These are phyloP conservation scores for Entrophospora sp. DNA, from an alignment of 192 early-diverging fungal species.

Conservation along the genomic window DNA sequence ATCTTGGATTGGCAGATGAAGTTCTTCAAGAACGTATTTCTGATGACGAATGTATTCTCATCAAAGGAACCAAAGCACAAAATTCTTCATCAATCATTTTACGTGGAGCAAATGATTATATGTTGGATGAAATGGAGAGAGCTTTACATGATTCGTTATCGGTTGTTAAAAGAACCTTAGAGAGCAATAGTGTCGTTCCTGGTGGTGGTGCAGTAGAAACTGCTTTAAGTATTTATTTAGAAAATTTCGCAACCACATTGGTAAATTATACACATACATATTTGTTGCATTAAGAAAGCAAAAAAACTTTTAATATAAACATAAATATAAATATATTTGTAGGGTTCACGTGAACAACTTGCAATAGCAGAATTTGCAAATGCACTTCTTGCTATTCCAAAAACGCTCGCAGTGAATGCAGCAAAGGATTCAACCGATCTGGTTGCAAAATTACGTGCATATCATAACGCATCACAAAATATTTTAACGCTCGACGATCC, in stretches of 20 bases:
- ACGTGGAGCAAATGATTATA: constrained; percentile 87
- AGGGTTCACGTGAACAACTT: constrained; percentile 94
- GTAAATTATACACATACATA: constrained; percentile 45
- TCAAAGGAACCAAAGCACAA: constrained; percentile 86
- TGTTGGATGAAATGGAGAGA: constrained; percentile 96
- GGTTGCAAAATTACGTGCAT: constrained; percentile 85
- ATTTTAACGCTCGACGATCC: constrained; percentile 56
- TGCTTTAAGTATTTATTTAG: constrained; percentile 92
- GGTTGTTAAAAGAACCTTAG: constrained; percentile 90
- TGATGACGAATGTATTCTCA: constrained; percentile 95
- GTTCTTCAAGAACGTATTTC: constrained; percentile 96
- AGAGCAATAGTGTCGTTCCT: constrained; percentile 86
- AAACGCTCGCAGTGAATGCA: constrained; percentile 94
- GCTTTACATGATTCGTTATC: constrained; percentile 94
- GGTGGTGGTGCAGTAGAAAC: constrained; percentile 96
- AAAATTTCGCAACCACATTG: constrained; percentile 96
- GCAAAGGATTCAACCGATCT: constrained; percentile 93
- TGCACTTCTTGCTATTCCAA: constrained; percentile 88
- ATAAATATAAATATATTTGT: too few species aligned
- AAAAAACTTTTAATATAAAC: too few species aligned
- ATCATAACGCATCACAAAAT: constrained; percentile 80
- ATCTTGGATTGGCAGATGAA: constrained; percentile 88
- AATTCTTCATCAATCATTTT: constrained; percentile 94
- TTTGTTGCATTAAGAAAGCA: too few species aligned
- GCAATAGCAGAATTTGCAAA: constrained; percentile 98